These are phyloP conservation scores for Pecoramyces ruminantium DNA, from an alignment of 192 early-diverging fungal species.

Conservation along the genomic window DNA sequence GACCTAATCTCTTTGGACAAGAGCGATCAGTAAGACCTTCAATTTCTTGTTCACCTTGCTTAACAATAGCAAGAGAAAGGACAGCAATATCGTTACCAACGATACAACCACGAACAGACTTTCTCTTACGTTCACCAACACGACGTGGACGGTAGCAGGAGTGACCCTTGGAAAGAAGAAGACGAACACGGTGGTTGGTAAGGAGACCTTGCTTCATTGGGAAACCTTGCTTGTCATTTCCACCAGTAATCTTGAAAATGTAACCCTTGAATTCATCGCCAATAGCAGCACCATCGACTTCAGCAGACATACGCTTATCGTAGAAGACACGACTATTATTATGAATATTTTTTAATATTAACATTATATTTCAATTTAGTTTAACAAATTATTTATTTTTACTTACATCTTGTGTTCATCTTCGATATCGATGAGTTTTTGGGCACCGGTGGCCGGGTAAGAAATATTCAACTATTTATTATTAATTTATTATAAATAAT, in stretches of 20 bases:
- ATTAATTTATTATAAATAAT: too few species aligned
- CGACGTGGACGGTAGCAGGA: constrained; percentile 97
- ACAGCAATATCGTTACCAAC: constrained; percentile 86
- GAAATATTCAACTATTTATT: constrained; percentile 87
- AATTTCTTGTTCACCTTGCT: constrained; percentile 92
- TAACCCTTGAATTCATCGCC: constrained; percentile 99
- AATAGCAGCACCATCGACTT: constrained; percentile 86
- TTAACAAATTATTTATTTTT: neutral
- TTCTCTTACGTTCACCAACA: constrained; percentile 95
- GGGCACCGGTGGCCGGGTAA: constrained; percentile 93
- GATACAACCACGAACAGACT: constrained; percentile 99
- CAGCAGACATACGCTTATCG: constrained; percentile 93
- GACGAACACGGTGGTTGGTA: constrained; percentile 25
- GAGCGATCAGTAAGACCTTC: constrained; percentile 85
- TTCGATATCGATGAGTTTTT: constrained; percentile 94
- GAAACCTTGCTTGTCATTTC: constrained; percentile 99
- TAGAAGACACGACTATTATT: constrained; percentile 87
- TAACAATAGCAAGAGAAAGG: constrained; percentile 84
- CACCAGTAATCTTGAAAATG: constrained; percentile 97
- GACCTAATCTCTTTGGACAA: constrained; percentile 93
- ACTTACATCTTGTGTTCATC: constrained; percentile 85
- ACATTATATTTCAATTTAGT: neutral
- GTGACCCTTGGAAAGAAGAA: constrained; percentile 72
- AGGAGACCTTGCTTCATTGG: constrained; percentile 99
- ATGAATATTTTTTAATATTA: constrained; percentile 2